Evolutionary conservation across 2,329 filamentous ascomycete genomes (phyloP), one percentile per base, ranked within the genome.

Genomic region (Colletotrichum camelliae): DNA sequence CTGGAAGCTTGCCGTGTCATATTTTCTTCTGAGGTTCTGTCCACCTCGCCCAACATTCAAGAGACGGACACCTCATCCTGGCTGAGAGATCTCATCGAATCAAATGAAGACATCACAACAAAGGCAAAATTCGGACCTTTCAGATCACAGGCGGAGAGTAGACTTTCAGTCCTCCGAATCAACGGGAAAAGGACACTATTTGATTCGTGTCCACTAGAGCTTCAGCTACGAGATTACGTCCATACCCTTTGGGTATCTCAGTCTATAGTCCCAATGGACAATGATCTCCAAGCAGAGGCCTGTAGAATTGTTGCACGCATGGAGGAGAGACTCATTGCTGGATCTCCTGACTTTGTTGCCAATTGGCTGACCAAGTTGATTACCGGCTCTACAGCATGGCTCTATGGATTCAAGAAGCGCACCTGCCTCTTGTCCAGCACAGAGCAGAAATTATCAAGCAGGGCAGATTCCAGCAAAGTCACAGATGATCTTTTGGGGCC

Each of bases 211-310:
- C 88, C 89, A 3, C 85, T 92, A 79, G 90, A 92, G 80, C 80
- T 81, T n/a, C 87, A 90, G 67, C 85, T 92, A 27, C 87, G 87
- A 7, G 87, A 89, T 58, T 92, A 88, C 78, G 90, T 91, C 65
- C 86, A 85, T 75, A 85, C 86, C 7, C 91, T 72, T 81, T 93
- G 10, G 91, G 91, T n/a, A 79, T 93, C 78, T 91, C 89, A 1
- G 86, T 90, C 18, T 29, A 29, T 48, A 48, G 27, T 58, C 55
- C 13, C 21, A 58, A 90, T 90, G 84, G 90, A 93, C 70, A 83
- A 88, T 7, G 91, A 93, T 81, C 86, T 93, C 18, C 91, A 93
- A 80, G 84, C 86, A 7, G 90, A 92, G 81, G 90, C 91, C n/a
- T 91, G 90, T 78, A 87, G 86, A 29, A 90, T 93, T 62, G 84